Base-by-base conservation (phyloP, 805 yeast species). In the Candida verbasci region DNA sequence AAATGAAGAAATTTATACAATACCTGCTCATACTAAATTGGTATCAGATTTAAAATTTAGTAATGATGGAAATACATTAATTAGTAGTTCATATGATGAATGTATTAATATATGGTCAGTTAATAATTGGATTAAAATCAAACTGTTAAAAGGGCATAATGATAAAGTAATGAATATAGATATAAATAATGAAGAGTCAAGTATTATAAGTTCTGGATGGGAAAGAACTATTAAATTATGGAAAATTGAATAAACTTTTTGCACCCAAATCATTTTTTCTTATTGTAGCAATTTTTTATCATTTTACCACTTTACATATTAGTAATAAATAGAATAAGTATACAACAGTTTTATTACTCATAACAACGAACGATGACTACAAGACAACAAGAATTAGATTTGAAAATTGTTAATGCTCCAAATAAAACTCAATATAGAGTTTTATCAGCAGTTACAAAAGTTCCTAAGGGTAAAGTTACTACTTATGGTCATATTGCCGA, bases 151-250 rank as follows among this genome's bases (percentile, higher is more conserved):
- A 8, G 81, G 80, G 22, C 70, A 62, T 37, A 57, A 71, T 5
- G 95, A 85, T 41, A 81, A 82, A 48, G 76, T 86, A 3, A 76
- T 88, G 81, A 63, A 80, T 39, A 72, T 83, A 32, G 95, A 84
- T 50, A 48, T 82, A 1, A 52, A 69, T 9, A 38, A 45, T 1
- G 62, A 68, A 37, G 72, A 71, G 6, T 47, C 60, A 6, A 50
- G 41, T 23, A 58, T 88, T 1, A 70, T 76, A 1, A 74, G 82
- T 31, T 72, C 86, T 33, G 89, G 95, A 15, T 88, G 95, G 95
- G 96, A 88, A 53, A 70, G 93, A 37, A 69, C 85, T 6, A 69
- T 87, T 3, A 84, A 83, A 51, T 37, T 84, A 29, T 84, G 87
- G 87, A 35, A 6, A 3, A 10, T 10, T 7, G 10, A 23, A 7